Evolutionary conservation across 2,329 filamentous ascomycete genomes (phyloP).

Genomic region (Xylaria sp.): DNA sequence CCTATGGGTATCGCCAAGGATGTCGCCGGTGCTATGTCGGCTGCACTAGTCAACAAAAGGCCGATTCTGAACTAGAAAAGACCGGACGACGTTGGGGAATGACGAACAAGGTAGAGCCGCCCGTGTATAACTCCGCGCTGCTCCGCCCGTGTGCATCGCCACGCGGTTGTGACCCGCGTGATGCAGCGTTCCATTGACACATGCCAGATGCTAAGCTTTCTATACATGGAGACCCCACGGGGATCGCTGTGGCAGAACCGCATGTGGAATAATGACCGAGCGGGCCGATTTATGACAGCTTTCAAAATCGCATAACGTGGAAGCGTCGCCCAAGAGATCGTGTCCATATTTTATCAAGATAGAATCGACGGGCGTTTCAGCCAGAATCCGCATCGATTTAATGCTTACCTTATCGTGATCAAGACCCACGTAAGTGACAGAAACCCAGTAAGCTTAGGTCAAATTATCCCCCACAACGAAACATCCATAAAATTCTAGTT

Average conservation of each 20-base stretch:
- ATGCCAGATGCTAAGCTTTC: background rate
- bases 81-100: constrained; percentile 14
- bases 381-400: background rate
- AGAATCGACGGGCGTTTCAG: constrained; percentile 18
- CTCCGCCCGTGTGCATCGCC: background rate
- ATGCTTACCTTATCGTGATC: background rate
- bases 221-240: background rate
- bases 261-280: constrained; percentile 8
- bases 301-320: background rate
- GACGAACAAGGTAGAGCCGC: constrained; percentile 9
- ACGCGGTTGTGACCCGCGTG: background rate
- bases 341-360: background rate
- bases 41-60: constrained; percentile 12
- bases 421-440: background rate
- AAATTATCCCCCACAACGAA: background rate
- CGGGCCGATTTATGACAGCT: constrained; percentile 16
- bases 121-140: background rate
- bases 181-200: constrained; percentile 3
- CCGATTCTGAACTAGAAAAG: background rate
- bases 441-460: background rate
- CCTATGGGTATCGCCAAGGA: constrained; percentile 9
- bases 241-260: background rate
- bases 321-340: background rate
- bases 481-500: background rate
- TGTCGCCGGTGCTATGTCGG: constrained; percentile 26